These are phyloP conservation scores for Stephanodiscus minutulus DNA, from an alignment of 108 stramenopile species.

Conservation along the genomic window DNA sequence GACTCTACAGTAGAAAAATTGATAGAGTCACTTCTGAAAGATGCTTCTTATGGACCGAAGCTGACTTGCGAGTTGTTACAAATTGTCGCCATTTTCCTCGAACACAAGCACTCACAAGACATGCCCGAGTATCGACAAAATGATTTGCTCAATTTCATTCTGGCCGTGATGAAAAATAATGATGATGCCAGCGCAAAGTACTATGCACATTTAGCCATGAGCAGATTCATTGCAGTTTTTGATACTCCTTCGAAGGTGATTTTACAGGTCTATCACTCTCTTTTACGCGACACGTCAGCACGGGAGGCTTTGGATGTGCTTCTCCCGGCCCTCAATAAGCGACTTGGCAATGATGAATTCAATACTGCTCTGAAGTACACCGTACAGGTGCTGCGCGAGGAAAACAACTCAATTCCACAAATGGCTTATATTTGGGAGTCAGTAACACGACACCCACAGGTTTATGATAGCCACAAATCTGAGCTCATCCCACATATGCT, in stretches of 20 bases:
- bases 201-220: constrained; percentile 91
- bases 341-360: constrained; percentile 62
- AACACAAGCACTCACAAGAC: constrained; percentile 54
- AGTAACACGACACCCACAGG: constrained; percentile 69
- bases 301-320: constrained; percentile 86
- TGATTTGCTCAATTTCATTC: constrained; percentile 91
- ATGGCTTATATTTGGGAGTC: constrained; percentile 91
- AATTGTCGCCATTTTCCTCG: constrained; percentile 81
- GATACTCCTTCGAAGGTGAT: constrained; percentile 85
- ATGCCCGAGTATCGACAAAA: constrained; percentile 59
- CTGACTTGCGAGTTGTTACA: constrained; percentile 88
- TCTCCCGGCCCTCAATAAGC: constrained; percentile 73
- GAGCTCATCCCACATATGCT: constrained; percentile 87
- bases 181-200: constrained; percentile 75
- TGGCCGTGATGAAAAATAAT: constrained; percentile 84
- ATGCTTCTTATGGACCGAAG: constrained; percentile 52
- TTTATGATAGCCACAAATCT: constrained; percentile 65
- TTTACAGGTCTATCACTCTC: constrained; percentile 83
- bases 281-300: constrained; percentile 85
- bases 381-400: constrained; percentile 89
- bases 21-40: background rate
- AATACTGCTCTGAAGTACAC: constrained; percentile 81
- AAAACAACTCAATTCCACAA: constrained; percentile 86
- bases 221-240: constrained; percentile 79
- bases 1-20: constrained; percentile 20